These are phyloP conservation scores for Berkeleyomyces basicola DNA, from an alignment of 2,329 filamentous ascomycete genomes.

Conservation along the genomic window DNA sequence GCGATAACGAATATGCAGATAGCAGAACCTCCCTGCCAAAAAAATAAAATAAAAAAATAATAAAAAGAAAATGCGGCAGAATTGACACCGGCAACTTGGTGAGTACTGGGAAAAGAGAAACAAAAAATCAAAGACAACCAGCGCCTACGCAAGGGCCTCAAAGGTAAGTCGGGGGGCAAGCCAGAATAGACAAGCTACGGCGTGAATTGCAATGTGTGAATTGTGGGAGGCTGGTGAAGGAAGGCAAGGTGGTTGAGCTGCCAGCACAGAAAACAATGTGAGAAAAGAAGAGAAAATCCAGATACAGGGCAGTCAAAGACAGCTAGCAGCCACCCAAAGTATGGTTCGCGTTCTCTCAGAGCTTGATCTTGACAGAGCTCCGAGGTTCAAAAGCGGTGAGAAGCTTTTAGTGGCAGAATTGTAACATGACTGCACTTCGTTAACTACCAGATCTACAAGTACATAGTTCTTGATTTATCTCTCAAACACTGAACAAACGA, in stretches of 20 bases:
- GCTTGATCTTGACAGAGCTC: not conserved
- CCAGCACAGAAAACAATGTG: not conserved
- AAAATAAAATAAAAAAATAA: not conserved
- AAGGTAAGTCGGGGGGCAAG: not conserved
- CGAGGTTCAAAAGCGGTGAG: not conserved
- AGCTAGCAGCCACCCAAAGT: not conserved
- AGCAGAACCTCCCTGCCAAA: not conserved
- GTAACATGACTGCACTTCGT: too few relatives aligned
- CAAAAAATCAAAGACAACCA: too few relatives aligned
- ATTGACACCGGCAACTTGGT: too few relatives aligned
- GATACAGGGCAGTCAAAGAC: not conserved
- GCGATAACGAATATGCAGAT: not conserved
- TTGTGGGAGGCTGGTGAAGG: conserved; percentile 6
- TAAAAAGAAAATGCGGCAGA: not conserved
- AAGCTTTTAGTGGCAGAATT: too few relatives aligned
- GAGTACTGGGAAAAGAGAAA: not conserved
- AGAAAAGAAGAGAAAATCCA: not conserved
- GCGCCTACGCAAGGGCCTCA: not conserved
- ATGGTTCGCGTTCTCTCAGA: not conserved
- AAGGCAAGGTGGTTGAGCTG: not conserved
- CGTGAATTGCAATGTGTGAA: not conserved
- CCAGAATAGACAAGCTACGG: not conserved
- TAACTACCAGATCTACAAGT: too few relatives aligned
- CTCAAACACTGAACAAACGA: too few relatives aligned
- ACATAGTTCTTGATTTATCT: too few relatives aligned